phyloP scores from a whole-genome alignment of 352 stramenopile species.

The Pythium folliculosum region DNA sequence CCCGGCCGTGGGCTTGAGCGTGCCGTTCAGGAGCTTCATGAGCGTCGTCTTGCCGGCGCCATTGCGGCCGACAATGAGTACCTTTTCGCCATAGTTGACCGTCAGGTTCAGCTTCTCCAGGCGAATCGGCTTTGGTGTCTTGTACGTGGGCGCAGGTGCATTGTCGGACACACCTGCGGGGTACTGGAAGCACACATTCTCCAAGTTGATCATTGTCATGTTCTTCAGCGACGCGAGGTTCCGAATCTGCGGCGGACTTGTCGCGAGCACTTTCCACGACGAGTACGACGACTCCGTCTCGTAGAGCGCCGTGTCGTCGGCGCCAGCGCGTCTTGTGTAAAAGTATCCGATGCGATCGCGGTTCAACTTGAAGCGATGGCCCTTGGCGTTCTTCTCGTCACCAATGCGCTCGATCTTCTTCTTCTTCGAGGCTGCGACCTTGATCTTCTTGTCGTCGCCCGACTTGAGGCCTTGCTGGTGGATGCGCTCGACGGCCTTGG shows the following conservation, averaged over 20 bases:
- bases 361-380: conserved; percentile 61
- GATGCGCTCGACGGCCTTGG: conserved; percentile 51
- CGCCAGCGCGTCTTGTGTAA: conserved; percentile 32
- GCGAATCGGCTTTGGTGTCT: conserved; percentile 33
- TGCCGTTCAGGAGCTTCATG: conserved; percentile 90
- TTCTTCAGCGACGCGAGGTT: conserved; percentile 53
- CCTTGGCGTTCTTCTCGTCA: conserved; percentile 52
- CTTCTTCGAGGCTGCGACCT: conserved; percentile 62
- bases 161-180: neutral
- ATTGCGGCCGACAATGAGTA: conserved; percentile 94
- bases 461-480: conserved; percentile 39
- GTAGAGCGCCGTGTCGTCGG: conserved; percentile 48
- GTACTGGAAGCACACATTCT: conserved; percentile 58
- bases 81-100: conserved; percentile 75
- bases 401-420: conserved; percentile 72
- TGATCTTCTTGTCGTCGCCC: conserved; percentile 68
- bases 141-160: conserved; percentile 2
- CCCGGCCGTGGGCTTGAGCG: conserved; percentile 51
- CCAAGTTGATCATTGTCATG: conserved; percentile 53
- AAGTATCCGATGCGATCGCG: conserved; percentile 51
- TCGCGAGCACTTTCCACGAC: conserved; percentile 49
- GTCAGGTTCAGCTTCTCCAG: conserved; percentile 71
- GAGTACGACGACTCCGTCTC: conserved; percentile 35
- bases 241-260: conserved; percentile 50
- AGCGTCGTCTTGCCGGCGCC: conserved; percentile 91